phyloP scores from a whole-genome alignment of 2,329 filamentous ascomycete species.

The Aspergillus oerlinghausenensis region DNA sequence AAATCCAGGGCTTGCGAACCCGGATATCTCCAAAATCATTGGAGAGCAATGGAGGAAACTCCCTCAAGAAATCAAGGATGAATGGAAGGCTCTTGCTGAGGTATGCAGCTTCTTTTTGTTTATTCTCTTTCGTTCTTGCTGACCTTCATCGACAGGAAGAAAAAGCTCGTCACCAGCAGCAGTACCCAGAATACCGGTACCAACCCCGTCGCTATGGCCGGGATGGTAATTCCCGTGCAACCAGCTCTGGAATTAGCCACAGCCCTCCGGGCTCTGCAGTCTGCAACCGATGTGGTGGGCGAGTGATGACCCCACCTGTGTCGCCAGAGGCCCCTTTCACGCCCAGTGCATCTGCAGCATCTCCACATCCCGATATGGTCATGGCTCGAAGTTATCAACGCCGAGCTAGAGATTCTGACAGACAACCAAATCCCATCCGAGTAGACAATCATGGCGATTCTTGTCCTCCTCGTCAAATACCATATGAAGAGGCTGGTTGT shows the following conservation, averaged over 20 bases:
- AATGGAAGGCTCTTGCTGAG: slow-evolving; percentile 87
- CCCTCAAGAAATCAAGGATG: slow-evolving; percentile 66
- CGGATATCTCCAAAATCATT: slow-evolving; percentile 96
- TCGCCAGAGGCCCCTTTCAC: slow-evolving; percentile 41
- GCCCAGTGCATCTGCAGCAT: slow-evolving; percentile 26
- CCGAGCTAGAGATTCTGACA: slow-evolving; percentile 20
- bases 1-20: slow-evolving; percentile 87
- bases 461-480: slow-evolving; percentile 19
- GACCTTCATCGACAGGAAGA: slow-evolving; percentile 58
- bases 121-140: background rate
- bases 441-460: slow-evolving; percentile 20
- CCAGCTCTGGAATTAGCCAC: slow-evolving; percentile 31
- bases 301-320: slow-evolving; percentile 43
- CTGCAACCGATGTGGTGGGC: slow-evolving; percentile 44
- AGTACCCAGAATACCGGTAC: slow-evolving; percentile 92
- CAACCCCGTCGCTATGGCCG: slow-evolving; percentile 70
- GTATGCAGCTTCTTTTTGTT: slow-evolving; percentile 41
- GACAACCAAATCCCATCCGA: slow-evolving; percentile 22
- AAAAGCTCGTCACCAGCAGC: slow-evolving; percentile 79
- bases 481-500: slow-evolving; percentile 32
- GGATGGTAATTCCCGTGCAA: slow-evolving; percentile 41
- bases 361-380: slow-evolving; percentile 25
- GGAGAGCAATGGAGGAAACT: slow-evolving; percentile 86
- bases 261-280: slow-evolving; percentile 35
- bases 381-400: slow-evolving; percentile 20